Conservation (phyloP, 2,329 filamentous ascomycete species). For the Intubia oerlemansii region DNA sequence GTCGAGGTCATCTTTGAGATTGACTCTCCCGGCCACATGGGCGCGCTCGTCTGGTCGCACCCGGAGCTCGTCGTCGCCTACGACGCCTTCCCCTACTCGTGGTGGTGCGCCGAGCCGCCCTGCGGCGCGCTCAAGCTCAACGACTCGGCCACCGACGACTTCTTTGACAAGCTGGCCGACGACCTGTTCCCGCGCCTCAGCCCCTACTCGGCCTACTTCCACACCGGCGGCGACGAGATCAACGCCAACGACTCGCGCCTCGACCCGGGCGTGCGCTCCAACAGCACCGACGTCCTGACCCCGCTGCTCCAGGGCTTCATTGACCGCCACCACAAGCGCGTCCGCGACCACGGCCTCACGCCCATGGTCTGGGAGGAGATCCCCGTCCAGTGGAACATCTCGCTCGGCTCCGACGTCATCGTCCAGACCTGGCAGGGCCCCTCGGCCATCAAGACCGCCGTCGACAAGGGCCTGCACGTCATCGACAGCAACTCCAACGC, state of each 20-base stretch:
- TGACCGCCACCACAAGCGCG: slow-evolving; percentile 42
- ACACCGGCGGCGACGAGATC: slow-evolving; percentile 75
- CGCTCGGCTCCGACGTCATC: slow-evolving; percentile 46
- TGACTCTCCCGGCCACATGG: slow-evolving; percentile 64
- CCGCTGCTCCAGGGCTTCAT: slow-evolving; percentile 64
- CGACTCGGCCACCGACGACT: slow-evolving; percentile 43
- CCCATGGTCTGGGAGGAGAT: slow-evolving; percentile 85
- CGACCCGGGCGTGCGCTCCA: slow-evolving; percentile 51
- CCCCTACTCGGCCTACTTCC: slow-evolving; percentile 55
- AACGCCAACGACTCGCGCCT: slow-evolving; percentile 55
- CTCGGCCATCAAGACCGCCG: slow-evolving; percentile 36
- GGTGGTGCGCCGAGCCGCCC: slow-evolving; percentile 40
- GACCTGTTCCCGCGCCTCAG: slow-evolving; percentile 54
- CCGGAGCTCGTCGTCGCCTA: slow-evolving; percentile 53
- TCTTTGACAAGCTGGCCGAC: slow-evolving; percentile 50
- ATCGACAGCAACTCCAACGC: slow-evolving; percentile 58
- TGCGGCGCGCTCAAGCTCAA: slow-evolving; percentile 61
- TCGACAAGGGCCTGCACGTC: slow-evolving; percentile 43
- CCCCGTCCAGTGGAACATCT: slow-evolving; percentile 56
- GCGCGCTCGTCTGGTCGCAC: slow-evolving; percentile 40
- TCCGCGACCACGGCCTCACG: slow-evolving; percentile 40
- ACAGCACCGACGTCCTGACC: slow-evolving; percentile 39
- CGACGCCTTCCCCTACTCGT: slow-evolving; percentile 31
- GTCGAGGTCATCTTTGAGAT: slow-evolving; percentile 56
- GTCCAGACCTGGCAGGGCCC: slow-evolving; percentile 61